A percentile compares a stretch with the other conserved stretches of the same genome.
These are phyloP conservation scores for Silene latifolia DNA, from an alignment of 148 eudicot genomes.

Conservation along the genomic window DNA sequence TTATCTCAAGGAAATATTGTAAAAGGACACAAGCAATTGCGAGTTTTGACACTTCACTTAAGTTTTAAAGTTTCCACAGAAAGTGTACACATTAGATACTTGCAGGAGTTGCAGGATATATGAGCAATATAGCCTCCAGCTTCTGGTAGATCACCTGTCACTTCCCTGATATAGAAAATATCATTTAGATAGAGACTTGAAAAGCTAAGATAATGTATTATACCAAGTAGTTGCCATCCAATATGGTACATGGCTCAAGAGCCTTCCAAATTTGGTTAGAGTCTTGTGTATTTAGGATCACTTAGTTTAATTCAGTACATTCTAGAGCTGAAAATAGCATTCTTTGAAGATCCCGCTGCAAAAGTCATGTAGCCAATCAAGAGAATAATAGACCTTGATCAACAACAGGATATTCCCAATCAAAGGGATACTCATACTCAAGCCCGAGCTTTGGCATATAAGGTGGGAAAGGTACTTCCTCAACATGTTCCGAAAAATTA, in stretches of 20 bases:
- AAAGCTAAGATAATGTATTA: constrained; percentile 20
- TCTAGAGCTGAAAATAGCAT: not conserved
- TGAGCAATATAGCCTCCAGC: not conserved
- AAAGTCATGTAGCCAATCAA: constrained; percentile 26
- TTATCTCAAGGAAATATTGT: no score
- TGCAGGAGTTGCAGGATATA: no score
- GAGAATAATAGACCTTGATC: constrained; percentile 69
- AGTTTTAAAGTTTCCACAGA: not conserved
- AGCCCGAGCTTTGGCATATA: constrained; percentile 49
- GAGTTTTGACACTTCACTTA: not conserved
- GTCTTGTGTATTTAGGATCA: constrained; percentile 7
- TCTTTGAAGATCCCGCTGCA: not conserved
- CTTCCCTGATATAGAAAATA: not conserved
- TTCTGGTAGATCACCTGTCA: not conserved
- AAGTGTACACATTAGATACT: not conserved
- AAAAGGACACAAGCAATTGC: not conserved
- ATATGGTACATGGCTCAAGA: constrained; percentile 26
- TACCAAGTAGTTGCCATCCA: constrained; percentile 25
- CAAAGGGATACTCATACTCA: constrained; percentile 54
- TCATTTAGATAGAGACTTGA: constrained; percentile 14
- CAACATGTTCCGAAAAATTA: constrained; percentile 37
- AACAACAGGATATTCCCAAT: constrained; percentile 58
- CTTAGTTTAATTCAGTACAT: constrained; percentile 11
- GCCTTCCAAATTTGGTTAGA: constrained; percentile 9
- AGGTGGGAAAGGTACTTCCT: constrained; percentile 35